phyloP scores from a whole-genome alignment of 108 stramenopile genomes.

The Skeletonema tropicum region DNA sequence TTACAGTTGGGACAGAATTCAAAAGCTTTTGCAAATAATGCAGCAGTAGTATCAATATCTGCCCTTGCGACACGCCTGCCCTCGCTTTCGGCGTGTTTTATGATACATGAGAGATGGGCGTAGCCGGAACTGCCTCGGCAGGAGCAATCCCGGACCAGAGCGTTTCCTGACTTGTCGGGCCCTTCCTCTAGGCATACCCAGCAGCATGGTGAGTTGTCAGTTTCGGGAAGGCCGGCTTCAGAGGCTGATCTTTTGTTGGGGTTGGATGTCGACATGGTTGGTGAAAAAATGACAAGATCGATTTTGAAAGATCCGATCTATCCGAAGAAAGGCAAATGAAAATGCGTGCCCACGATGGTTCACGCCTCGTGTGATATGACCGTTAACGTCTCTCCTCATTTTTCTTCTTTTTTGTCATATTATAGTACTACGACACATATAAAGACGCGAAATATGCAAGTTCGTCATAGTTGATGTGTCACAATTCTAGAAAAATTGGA shows the following conservation, averaged over 20 bases:
- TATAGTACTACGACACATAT: no score
- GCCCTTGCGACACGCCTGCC: background rate
- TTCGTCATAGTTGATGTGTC: no score
- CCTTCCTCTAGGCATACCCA: slow-evolving; percentile 27
- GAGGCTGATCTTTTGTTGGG: background rate
- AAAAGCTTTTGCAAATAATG: background rate
- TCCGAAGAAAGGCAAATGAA: no score
- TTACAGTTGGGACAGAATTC: slow-evolving; percentile 5
- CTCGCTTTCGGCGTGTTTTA: slow-evolving; percentile 11
- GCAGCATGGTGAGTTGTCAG: slow-evolving; percentile 18
- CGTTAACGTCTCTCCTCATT: no score
- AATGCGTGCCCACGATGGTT: no score
- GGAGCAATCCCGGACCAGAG: slow-evolving; percentile 12
- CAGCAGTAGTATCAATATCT: background rate
- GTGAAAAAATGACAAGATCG: background rate
- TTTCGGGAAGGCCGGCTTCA: background rate
- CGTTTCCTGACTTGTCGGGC: slow-evolving; percentile 1
- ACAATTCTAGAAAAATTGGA: no score
- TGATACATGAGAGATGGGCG: slow-evolving; percentile 19
- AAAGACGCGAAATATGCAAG: no score
- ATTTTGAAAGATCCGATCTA: no score
- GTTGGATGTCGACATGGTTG: background rate
- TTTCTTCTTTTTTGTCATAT: no score
- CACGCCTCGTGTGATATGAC: no score
- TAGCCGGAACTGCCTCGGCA: slow-evolving; percentile 20